Base-by-base conservation (phyloP, 2,329 filamentous ascomycete species). In the Fonsecaea monophora region DNA sequence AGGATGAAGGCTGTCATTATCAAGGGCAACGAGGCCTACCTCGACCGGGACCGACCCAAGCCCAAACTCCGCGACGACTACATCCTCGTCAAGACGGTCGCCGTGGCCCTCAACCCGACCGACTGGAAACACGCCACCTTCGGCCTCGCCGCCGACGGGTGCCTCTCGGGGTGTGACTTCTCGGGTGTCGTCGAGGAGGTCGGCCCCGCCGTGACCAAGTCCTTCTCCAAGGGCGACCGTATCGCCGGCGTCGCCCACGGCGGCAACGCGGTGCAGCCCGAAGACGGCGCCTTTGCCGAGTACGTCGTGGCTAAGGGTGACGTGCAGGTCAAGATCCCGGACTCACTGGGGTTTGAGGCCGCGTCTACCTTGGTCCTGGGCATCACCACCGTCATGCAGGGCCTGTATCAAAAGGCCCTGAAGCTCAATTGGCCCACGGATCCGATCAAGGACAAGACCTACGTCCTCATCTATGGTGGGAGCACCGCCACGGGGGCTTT, bases 61-160 rank as follows among this genome's bases (percentile, higher is more conserved):
- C 70, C 70, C 21, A 67, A 68, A 45, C 58, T 70, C 1, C 70
- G 70, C 12, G 68, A 12, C 32, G 73, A 81, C 67, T 86, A 85
- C 70, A 77, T 87, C 25, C 80, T 86, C 12, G 59, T 70, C 63
- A 69, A 69, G 25, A 64, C 64, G 13, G 60, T 50, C 21, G 66
- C 69, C 13, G 63, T 67, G 10, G 69, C 69, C 6, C 65, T 72
- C 55, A 87, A 87, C 72, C 85, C 85, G 1, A 85, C 83, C 0
- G 85, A 87, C 73, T 87, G 83, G 83, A 86, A 85, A 70, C 80
- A 83, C 67, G 72, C 84, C 45, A 76, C 77, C 1, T 63, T 34
- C n/a, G 62, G 65, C 1, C 12, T 68, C 5, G 60, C 64, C 5
- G 73, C 74, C 0, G 72, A 77, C 0, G 82, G 82, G 4, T 80